Evolutionary conservation across 108 stramenopile genomes (phyloP), one percentile per base, ranked within the genome.

Genomic region (Cyclotella sp.): DNA sequence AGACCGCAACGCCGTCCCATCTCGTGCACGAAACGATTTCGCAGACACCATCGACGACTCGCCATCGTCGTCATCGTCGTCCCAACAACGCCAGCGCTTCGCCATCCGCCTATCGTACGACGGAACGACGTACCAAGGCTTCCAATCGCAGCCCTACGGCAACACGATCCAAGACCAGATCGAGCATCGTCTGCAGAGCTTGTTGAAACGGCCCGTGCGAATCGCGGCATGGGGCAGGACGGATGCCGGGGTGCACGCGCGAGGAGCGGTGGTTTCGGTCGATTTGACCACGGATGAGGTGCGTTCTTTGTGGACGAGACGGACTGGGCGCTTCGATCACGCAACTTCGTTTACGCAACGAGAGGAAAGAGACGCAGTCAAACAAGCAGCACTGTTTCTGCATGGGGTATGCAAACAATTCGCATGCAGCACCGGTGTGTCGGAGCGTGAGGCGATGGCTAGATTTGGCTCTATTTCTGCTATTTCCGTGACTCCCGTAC

Each of bases 151-250:
- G 26, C 70, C 78, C n/a, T 65, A 79, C 39, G 52, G 58, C 22
- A 72, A 79, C 27, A 79, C 78, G 0, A 61, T 79, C 58, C 78
- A 79, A 60, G 78, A 79, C 61, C 78, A 79, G 29, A 29, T 79
- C 9, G 78, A 72, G 59, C 63, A 66, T 15, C 46, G 61, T 24
- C 44, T 77, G 42, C 30, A 44, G 10, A 57, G 45, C 3, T 70
- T 77, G 27, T 22, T 79, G 21, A 65, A 65, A 41, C 64, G 78
- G 4, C 43, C 47, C 18, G 71, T 72, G 9, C 18, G 65, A 15
- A 59, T 79, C 11, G 54, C 60, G 26, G 71, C 65, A 14, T 79
- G 78, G 78, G 78, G 71, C 41, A 64, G 78, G 34, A 79, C 78
- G 0, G 78, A 79, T 62, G 46, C 63, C 10, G 78, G 78, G 6